Conservation (phyloP, 345 rosid genomes). For the Iberis pinnata region DNA sequence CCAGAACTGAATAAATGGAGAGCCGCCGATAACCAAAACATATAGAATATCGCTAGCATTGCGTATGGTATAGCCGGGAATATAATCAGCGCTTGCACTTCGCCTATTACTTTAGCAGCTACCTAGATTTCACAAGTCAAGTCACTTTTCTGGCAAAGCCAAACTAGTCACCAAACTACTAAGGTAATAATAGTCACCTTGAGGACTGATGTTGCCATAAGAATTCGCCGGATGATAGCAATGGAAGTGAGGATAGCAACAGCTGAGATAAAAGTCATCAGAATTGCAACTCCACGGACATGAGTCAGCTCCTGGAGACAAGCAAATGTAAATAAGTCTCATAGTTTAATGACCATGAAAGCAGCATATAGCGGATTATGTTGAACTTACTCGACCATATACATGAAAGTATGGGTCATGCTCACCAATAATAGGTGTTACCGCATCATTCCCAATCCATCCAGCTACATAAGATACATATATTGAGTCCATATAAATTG, state of each 20-base stretch:
- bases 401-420: slow-evolving; percentile 77
- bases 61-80: slow-evolving; percentile 75
- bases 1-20: slow-evolving; percentile 93
- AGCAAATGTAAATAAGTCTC: slow-evolving; percentile 19
- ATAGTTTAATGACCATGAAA: background rate
- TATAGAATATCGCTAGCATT: slow-evolving; percentile 76
- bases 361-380: slow-evolving; percentile 5
- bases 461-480: slow-evolving; percentile 51
- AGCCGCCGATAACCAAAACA: slow-evolving; percentile 93
- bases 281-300: slow-evolving; percentile 58
- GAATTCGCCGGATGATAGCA: slow-evolving; percentile 87
- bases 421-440: slow-evolving; percentile 78
- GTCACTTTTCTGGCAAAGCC: slow-evolving; percentile 6
- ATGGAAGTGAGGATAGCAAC: slow-evolving; percentile 79
- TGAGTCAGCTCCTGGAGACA: slow-evolving; percentile 74
- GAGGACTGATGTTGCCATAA: slow-evolving; percentile 94
- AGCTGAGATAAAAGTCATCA: slow-evolving; percentile 70
- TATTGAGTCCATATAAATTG: background rate
- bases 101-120: slow-evolving; percentile 97
- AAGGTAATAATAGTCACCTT: slow-evolving; percentile 45
- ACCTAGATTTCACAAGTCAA: slow-evolving; percentile 47
- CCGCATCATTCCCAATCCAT: slow-evolving; percentile 90
- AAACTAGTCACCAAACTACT: slow-evolving; percentile 11
- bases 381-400: slow-evolving; percentile 67
- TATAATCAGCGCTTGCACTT: slow-evolving; percentile 87